These are phyloP conservation scores for Melanopsichium pennsylvanicum DNA, from an alignment of 1,284 basidiomycete genomes.

Conservation along the genomic window DNA sequence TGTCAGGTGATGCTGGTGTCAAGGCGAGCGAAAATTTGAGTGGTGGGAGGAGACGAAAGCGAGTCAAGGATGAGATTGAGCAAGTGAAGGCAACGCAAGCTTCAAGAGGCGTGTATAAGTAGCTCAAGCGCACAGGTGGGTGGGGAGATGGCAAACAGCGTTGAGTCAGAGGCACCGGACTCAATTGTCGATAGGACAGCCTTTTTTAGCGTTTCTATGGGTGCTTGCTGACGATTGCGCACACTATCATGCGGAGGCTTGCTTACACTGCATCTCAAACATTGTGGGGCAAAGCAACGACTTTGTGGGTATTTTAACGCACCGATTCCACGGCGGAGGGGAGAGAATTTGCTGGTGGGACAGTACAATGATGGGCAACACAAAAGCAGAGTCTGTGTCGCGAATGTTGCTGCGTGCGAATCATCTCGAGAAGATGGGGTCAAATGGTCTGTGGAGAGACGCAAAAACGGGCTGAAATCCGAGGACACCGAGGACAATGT, in stretches of 20 bases:
- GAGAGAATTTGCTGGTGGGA: no score
- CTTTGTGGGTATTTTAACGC: background rate
- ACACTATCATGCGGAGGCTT: constrained; percentile 3
- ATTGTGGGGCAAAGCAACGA: constrained; percentile 5
- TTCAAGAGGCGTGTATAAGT: background rate
- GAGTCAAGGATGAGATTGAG: background rate
- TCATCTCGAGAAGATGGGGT: no score
- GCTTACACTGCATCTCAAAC: background rate
- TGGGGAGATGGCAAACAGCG: background rate
- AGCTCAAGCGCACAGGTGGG: background rate
- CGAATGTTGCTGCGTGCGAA: background rate
- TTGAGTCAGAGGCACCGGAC: background rate
- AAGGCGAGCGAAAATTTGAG: background rate
- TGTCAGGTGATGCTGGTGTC: background rate
- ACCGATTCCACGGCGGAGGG: no score
- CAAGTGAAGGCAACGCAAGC: background rate
- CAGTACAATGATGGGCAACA: no score
- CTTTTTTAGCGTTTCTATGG: background rate
- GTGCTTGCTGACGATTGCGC: constrained; percentile 6
- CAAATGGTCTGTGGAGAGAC: constrained; percentile 19
- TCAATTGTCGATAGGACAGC: no score
- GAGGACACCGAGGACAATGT: constrained; percentile 31
- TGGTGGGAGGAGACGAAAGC: background rate
- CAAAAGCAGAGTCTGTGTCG: background rate
- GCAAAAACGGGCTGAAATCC: constrained; percentile 21